Evolutionary conservation across 23 red algal genomes (phyloP), one percentile per base, ranked within the genome.

Genomic region (Cyanidiococcus yangmingshanensis): DNA sequence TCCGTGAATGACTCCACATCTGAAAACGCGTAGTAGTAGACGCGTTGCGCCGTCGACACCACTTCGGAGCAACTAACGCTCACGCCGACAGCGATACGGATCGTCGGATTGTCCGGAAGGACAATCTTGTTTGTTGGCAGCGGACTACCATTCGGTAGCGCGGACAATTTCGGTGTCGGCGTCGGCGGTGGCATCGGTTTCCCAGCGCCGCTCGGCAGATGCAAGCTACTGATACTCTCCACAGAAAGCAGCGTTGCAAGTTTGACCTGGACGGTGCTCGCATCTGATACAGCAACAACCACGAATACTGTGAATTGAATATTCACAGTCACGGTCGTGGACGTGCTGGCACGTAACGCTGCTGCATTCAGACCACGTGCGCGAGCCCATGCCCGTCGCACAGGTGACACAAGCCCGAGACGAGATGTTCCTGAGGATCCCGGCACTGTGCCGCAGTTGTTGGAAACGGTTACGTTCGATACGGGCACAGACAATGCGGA

Each of bases 131-230:
- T 71, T 12, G 63, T 71, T 7, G 63, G 63, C 7, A 71, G 63
- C 63, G 63, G 63, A 35, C 63, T 71, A 35, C 32, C 32, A 35
- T 71, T 71, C 32, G 63, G 63, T 2, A 71, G 63, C 63, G 63
- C 21, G 3, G 63, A 27, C 12, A 71, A 7, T 12, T 32, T 71
- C 12, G 63, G 63, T 12, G 63, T 71, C 7, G 63, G 63, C 27
- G 63, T 71, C 7, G 63, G n/a, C 63, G 63, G 63, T 3, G 63
- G 63, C 27, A 71, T 29, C 27, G 63, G 63, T 7, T 25, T 35
- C 7, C 63, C 63, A 12, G 63, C 63, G 63, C 63, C 63, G 63
- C 63, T 71, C 63, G 63, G 63, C 63, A 71, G 63, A 35, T 71
- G 7, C 7, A 71, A 29, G 7, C 12, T 71, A 35, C 12, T 35